A percentile compares a stretch with the other conserved stretches of the same genome.
These are phyloP conservation scores for Stephania yunnanensis DNA, from an alignment of 164 flowering plant genomes.

Conservation along the genomic window DNA sequence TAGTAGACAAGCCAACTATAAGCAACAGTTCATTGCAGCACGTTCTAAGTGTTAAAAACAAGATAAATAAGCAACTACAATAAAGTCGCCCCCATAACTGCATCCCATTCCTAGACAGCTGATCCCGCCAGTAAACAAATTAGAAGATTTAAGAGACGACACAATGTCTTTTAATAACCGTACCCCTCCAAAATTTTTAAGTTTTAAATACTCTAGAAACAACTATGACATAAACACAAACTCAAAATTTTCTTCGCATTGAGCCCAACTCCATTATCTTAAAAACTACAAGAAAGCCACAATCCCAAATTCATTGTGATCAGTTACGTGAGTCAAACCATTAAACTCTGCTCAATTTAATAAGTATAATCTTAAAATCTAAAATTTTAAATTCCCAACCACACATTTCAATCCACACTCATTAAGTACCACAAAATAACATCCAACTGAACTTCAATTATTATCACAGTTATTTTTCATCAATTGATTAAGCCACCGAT, in stretches of 20 bases:
- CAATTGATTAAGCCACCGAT: background rate
- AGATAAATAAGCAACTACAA: no score
- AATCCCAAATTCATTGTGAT: background rate
- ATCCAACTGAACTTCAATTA: background rate
- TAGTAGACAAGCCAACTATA: no score
- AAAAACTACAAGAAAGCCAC: background rate
- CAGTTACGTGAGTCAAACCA: background rate
- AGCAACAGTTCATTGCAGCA: no score
- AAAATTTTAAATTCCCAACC: background rate
- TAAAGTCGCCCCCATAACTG: background rate
- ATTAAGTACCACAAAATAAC: background rate
- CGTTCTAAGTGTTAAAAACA: no score
- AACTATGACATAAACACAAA: background rate
- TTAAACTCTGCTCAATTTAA: background rate
- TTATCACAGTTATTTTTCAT: background rate
- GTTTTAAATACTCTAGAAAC: background rate
- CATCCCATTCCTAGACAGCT: background rate
- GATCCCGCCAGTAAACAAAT: background rate
- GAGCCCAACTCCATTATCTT: background rate
- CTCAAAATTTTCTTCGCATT: background rate
- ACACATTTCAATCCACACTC: background rate
- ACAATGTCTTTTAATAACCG: background rate
- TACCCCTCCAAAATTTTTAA: background rate
- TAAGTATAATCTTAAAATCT: background rate
- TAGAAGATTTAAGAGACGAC: background rate